Conservation (phyloP, 2,329 filamentous ascomycete species). For the Zymoseptoria tritici region DNA sequence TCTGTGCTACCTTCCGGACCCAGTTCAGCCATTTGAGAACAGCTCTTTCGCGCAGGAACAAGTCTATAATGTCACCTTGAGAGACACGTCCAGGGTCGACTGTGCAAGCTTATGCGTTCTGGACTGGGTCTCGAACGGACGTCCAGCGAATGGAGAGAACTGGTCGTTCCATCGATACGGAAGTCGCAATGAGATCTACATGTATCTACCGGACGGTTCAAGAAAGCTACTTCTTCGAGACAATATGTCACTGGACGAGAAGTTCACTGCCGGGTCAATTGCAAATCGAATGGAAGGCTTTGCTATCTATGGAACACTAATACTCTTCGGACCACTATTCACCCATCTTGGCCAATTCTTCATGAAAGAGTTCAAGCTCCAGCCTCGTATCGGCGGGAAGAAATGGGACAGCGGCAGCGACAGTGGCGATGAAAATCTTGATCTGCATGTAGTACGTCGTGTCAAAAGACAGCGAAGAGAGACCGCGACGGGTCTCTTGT, state of each 20-base stretch:
- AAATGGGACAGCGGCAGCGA: constrained; percentile 54
- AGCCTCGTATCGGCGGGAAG: constrained; percentile 75
- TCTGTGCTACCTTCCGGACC: constrained; percentile 70
- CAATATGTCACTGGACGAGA: constrained; percentile 59
- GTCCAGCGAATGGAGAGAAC: constrained; percentile 74
- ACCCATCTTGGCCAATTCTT: constrained; percentile 64
- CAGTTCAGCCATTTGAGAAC: constrained; percentile 79
- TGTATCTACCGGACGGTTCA: constrained; percentile 32
- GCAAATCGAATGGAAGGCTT: constrained; percentile 62
- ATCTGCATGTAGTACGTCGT: constrained; percentile 31
- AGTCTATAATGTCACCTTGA: constrained; percentile 52
- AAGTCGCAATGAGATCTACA: constrained; percentile 84
- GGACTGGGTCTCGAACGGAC: constrained; percentile 91
- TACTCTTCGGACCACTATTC: constrained; percentile 68
- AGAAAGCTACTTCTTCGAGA: constrained; percentile 72
- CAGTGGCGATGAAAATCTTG: constrained; percentile 26
- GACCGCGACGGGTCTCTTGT: constrained; percentile 55
- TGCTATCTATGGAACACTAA: constrained; percentile 74
- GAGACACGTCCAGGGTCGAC: neutral
- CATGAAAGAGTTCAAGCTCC: constrained; percentile 64
- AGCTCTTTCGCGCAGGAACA: constrained; percentile 82
- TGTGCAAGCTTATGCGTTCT: constrained; percentile 62
- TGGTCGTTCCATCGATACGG: constrained; percentile 78
- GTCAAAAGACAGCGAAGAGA: constrained; percentile 49
- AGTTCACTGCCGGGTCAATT: constrained; percentile 22